Conservation (phyloP, 139 green algal genomes). For the Micractinium sp. region DNA sequence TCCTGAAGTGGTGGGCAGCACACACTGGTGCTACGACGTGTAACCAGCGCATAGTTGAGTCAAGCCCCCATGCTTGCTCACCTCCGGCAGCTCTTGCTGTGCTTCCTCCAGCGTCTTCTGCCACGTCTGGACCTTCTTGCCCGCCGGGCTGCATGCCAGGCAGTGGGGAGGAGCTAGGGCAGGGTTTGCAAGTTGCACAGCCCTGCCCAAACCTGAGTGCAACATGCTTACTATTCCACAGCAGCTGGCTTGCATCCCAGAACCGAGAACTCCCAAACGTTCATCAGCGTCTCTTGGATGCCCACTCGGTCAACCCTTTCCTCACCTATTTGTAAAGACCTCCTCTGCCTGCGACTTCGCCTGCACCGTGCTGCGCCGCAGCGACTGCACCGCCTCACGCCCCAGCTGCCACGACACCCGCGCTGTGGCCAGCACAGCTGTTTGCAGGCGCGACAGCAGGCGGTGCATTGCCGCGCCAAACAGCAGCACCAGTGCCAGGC, state of each 20-base stretch:
- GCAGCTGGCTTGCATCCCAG: no score
- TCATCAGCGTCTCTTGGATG: no score
- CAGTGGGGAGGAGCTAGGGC: background rate
- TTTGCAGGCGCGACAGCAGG: constrained; percentile 20
- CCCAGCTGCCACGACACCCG: constrained; percentile 20
- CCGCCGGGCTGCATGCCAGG: constrained; percentile 7
- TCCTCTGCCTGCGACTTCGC: constrained; percentile 4
- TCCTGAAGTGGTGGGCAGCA: background rate
- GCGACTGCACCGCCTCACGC: constrained; percentile 8
- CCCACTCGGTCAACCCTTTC: no score
- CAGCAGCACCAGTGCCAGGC: constrained; percentile 25
- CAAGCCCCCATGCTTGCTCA: background rate
- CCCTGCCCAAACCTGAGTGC: no score
- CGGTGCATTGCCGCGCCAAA: constrained; percentile 19
- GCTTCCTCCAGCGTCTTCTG: constrained; percentile 5
- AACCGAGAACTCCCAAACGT: no score
- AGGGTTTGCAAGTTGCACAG: no score
- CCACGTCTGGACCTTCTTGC: constrained; percentile 22
- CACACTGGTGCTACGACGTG: background rate
- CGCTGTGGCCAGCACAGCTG: constrained; percentile 17
- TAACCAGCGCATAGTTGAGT: background rate
- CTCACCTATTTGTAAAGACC: background rate
- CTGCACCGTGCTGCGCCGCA: background rate
- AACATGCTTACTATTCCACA: no score
- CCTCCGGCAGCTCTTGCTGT: constrained; percentile 41